These are phyloP conservation scores for Trichoderma sp. DNA, from an alignment of 2,329 filamentous ascomycete genomes.

Conservation along the genomic window DNA sequence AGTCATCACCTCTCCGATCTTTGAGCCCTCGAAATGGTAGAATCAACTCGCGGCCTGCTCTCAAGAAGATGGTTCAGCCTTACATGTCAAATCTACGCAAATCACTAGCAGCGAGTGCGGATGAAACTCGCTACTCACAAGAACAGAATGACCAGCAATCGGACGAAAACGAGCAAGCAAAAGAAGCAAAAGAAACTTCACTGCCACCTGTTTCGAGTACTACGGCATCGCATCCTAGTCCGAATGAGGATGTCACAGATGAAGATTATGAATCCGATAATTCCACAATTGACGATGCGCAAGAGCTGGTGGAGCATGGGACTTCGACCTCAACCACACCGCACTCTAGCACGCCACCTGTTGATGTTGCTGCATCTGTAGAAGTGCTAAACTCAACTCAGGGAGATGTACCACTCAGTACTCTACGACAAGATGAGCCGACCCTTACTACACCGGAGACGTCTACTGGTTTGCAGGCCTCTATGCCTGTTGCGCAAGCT, in stretches of 20 bases:
- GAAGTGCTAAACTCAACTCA: background rate
- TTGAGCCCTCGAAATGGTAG: conserved; percentile 17
- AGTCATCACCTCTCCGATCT: conserved; percentile 9
- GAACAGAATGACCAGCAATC: background rate
- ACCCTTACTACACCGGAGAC: background rate
- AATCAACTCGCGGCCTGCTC: conserved; percentile 11
- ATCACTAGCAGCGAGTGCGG: background rate
- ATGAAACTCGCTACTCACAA: background rate
- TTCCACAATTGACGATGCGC: background rate
- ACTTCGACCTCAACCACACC: background rate
- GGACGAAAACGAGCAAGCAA: background rate
- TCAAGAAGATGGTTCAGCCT: conserved; percentile 16
- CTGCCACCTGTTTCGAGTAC: background rate
- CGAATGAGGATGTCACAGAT: background rate
- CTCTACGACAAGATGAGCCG: background rate
- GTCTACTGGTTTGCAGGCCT: background rate
- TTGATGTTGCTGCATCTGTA: background rate
- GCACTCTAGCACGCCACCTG: background rate
- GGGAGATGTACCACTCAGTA: background rate
- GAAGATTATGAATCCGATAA: background rate
- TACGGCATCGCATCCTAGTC: background rate
- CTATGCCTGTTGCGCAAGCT: background rate
- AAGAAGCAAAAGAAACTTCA: background rate
- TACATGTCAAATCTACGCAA: background rate
- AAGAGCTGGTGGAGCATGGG: background rate